phyloP scores from a whole-genome alignment of 345 rosid genomes.

The Eucalyptus albens region DNA sequence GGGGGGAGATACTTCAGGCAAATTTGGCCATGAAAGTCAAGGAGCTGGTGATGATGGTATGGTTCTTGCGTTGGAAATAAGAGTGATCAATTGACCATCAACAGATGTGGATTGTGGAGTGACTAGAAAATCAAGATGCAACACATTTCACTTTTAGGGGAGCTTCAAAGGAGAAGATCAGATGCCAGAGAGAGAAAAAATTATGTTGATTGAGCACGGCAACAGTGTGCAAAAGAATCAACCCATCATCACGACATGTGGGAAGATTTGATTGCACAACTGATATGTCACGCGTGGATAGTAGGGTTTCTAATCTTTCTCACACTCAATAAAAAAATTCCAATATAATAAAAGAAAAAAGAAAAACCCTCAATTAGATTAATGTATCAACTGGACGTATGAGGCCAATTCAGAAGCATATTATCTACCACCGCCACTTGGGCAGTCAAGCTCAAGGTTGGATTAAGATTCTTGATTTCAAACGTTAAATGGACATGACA shows the following conservation, averaged over 20 bases:
- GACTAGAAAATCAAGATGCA: neutral
- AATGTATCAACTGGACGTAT: neutral
- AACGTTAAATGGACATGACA: neutral
- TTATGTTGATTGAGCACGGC: neutral
- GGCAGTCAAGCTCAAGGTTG: neutral
- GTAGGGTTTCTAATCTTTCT: neutral
- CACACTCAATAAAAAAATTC: neutral
- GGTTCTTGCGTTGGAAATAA: neutral
- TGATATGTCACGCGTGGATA: neutral
- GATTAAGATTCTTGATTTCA: neutral
- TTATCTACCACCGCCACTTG: neutral
- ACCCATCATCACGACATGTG: neutral
- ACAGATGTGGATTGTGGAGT: neutral
- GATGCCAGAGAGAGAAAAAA: neutral
- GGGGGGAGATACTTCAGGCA: neutral
- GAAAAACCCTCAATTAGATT: neutral
- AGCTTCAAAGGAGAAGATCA: neutral
- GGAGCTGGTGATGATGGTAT: neutral
- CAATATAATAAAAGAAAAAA: neutral
- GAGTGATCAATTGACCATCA: neutral
- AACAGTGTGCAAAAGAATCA: neutral
- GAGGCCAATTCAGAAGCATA: neutral
- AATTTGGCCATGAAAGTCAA: neutral
- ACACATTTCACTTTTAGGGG: neutral
- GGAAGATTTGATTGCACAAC: neutral